phyloP scores from a whole-genome alignment of 1,284 basidiomycete species.

The Fomes fomentarius region DNA sequence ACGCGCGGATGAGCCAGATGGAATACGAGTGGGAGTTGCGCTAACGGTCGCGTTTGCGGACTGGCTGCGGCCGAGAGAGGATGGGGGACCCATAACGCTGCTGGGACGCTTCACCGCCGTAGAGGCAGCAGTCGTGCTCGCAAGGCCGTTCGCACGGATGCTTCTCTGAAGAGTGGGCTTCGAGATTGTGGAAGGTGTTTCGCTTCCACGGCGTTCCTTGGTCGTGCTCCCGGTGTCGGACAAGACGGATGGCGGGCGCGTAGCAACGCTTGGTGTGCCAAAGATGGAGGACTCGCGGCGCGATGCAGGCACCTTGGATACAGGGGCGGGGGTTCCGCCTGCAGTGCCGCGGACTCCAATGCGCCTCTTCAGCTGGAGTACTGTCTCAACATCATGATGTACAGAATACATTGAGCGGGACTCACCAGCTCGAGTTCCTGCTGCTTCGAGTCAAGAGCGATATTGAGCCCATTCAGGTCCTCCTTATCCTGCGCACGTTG shows the following conservation, averaged over 20 bases:
- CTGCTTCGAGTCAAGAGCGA: slow-evolving; percentile 88
- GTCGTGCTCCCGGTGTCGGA: slow-evolving; percentile 53
- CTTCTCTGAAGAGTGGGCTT: slow-evolving; percentile 49
- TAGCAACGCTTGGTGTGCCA: slow-evolving; percentile 42
- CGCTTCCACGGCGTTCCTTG: slow-evolving; percentile 33
- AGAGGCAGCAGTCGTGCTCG: slow-evolving; percentile 37
- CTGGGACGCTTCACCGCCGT: slow-evolving; percentile 26
- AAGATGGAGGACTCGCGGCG: slow-evolving; percentile 60
- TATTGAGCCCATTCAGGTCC: slow-evolving; percentile 79
- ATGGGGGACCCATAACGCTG: slow-evolving; percentile 55
- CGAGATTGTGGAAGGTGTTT: slow-evolving; percentile 30
- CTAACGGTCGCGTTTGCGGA: slow-evolving; percentile 17
- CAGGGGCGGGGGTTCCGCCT: slow-evolving; percentile 59
- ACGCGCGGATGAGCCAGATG: slow-evolving; percentile 25
- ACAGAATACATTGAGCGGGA: slow-evolving; percentile 24
- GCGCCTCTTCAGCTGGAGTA: slow-evolving; percentile 71
- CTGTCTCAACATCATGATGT: background rate
- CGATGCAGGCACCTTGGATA: slow-evolving; percentile 40
- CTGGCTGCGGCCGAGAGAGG: slow-evolving; percentile 25
- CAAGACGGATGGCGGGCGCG: slow-evolving; percentile 55
- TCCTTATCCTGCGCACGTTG: slow-evolving; percentile 72
- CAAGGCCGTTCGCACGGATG: slow-evolving; percentile 46
- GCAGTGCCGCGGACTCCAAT: slow-evolving; percentile 63
- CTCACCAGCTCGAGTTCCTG: slow-evolving; percentile 86
- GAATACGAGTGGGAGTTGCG: slow-evolving; percentile 31